Conservation (phyloP, 116 monocot genomes). For the Phalaenopsis hybrid region DNA sequence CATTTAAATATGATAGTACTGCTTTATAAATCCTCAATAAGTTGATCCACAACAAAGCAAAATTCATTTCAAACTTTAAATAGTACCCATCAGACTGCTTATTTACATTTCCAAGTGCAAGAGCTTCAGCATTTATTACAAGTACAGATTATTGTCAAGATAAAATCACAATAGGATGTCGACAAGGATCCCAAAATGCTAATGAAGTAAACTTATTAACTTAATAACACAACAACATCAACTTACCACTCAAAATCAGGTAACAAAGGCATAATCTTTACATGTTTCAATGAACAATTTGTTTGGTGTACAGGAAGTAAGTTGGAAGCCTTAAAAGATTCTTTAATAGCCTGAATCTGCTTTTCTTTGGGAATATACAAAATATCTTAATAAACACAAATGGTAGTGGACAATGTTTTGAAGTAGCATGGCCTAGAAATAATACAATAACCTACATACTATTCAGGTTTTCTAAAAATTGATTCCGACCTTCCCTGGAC, state of each 20-base stretch:
- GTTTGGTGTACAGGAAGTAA: slow-evolving; percentile 79
- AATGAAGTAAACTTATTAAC: background rate
- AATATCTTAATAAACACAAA: slow-evolving; percentile 4
- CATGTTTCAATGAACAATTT: slow-evolving; percentile 55
- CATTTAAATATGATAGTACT: background rate
- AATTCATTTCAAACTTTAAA: background rate
- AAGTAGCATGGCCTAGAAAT: background rate
- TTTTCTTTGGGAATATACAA: slow-evolving; percentile 50
- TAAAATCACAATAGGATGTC: background rate
- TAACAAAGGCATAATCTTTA: slow-evolving; percentile 66
- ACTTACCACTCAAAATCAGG: slow-evolving; percentile 81
- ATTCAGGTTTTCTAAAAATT: slow-evolving; percentile 74
- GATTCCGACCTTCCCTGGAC: slow-evolving; percentile 62
- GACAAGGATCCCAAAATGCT: background rate
- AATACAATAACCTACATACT: slow-evolving; percentile 48
- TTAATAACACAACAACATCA: background rate
- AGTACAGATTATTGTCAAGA: background rate
- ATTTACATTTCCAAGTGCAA: background rate
- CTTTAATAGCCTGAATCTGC: slow-evolving; percentile 89
- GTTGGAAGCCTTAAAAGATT: slow-evolving; percentile 84
- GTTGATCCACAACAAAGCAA: background rate
- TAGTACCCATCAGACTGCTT: background rate
- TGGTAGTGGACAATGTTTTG: slow-evolving; percentile 3
- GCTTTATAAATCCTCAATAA: background rate
- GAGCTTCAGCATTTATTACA: background rate